These are phyloP conservation scores for Cyberlindnera xylosilytica DNA, from an alignment of 805 yeast genomes.

Conservation along the genomic window DNA sequence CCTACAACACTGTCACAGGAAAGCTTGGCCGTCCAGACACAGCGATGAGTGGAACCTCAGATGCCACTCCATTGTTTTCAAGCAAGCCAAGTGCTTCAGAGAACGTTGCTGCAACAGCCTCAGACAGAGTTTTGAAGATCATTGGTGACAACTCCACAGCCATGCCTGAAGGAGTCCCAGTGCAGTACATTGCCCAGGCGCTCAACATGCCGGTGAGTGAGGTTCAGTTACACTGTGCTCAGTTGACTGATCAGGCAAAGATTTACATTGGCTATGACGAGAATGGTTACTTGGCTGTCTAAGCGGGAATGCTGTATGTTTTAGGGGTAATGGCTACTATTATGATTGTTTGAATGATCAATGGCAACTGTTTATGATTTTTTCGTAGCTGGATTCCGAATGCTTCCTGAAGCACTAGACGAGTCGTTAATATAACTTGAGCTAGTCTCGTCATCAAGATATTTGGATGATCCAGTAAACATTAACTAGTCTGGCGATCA, in stretches of 20 bases:
- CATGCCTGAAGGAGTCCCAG: conserved; percentile 78
- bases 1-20: conserved; percentile 56
- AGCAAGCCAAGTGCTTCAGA: conserved; percentile 35
- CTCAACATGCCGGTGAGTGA: conserved; percentile 48
- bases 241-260: conserved; percentile 63
- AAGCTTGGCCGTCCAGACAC: conserved; percentile 20
- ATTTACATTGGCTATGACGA: conserved; percentile 72
- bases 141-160: conserved; percentile 47
- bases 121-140: conserved; percentile 47
- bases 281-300: conserved; percentile 53
- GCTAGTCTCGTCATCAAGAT: too few relatives aligned
- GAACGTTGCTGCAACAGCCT: conserved; percentile 28
- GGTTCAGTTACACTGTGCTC: conserved; percentile 47
- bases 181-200: conserved; percentile 55
- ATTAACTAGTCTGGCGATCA: too few relatives aligned
- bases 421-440: too few relatives aligned
- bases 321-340: background rate
- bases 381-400: too few relatives aligned
- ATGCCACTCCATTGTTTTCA: conserved; percentile 38
- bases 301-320: too few relatives aligned
- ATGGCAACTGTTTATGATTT: too few relatives aligned
- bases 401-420: too few relatives aligned
- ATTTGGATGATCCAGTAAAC: too few relatives aligned
- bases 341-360: too few relatives aligned
- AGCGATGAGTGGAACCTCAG: conserved; percentile 9